Evolutionary conservation across 2,329 filamentous ascomycete genomes (phyloP), one percentile per base, ranked within the genome.

Genomic region (Byssoonygena ceratinophila): DNA sequence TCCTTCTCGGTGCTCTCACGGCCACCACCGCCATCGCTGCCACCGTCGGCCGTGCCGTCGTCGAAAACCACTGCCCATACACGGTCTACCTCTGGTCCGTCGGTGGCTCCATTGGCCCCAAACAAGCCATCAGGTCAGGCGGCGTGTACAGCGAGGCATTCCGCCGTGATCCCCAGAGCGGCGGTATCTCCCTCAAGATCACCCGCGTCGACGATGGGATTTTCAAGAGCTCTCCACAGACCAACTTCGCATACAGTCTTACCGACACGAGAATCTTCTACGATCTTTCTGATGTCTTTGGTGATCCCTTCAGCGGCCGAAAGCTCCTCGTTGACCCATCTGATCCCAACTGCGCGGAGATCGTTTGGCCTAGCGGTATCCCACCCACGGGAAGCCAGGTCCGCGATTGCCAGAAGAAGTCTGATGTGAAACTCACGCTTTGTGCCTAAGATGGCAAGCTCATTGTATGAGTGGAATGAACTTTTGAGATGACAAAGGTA

Each of bases 101-200:
- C 2, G 63, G 62, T 32, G 58, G 61, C 9, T 49, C 41, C 9
- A 55, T 65, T 37, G 56, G 55, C 12, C 56, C 62, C 1, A 56
- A 63, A 32, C 49, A 55, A 14, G 58, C 54, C 5, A 9, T 73
- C 53, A 41, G 59, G 2, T 55, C 66, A 4, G 66, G 65, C 36
- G 54, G 52, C 9, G 58, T 47, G 43, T 73, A 70, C 60, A 63
- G 58, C 14, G 68, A 73, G 56, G 31, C 50, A 14, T 62, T 70
- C 55, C 63, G 59, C 58, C 61, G 63, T 44, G 68, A 71, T 50
- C 55, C 63, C 18, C 53, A 60, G 22, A 68, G 66, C 0, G 69
- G 69, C n/a, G 71, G 71, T 8, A 63, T 74, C 44, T 57, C 71
- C 1, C 60, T 74, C 45, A 73, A 72, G 62, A 66, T 74, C 56